Evolutionary conservation across 176 grass and related monocot species (phyloP).

Genomic region (Hyparrhenia diplandra): DNA sequence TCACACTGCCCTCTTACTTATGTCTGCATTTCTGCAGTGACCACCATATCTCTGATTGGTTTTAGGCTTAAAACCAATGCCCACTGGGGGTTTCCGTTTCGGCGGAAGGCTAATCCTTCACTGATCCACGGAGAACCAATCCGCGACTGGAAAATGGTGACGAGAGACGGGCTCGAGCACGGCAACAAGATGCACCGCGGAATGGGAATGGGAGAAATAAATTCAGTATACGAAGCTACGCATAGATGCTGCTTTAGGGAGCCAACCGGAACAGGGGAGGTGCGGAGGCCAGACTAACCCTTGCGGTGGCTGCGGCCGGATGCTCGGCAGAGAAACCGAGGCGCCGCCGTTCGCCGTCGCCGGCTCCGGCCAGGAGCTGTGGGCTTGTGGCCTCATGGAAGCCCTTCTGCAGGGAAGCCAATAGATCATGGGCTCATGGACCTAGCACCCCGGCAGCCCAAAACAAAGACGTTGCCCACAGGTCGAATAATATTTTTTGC

Average conservation of each 20-base stretch:
- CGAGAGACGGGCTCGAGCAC: no score
- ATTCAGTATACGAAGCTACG: no score
- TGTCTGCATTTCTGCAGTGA: neutral
- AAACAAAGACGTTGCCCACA: no score
- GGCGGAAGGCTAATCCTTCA: neutral
- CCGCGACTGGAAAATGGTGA: no score
- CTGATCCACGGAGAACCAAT: neutral
- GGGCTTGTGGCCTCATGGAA: neutral
- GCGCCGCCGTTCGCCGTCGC: constrained; percentile 8
- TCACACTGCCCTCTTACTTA: neutral
- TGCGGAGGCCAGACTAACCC: neutral
- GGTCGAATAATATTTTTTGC: neutral
- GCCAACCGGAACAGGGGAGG: no score
- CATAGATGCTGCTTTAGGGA: no score
- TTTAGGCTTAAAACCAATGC: neutral
- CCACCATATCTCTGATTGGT: neutral
- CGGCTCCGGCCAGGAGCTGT: neutral
- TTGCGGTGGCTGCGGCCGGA: neutral
- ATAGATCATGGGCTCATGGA: no score
- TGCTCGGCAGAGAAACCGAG: neutral
- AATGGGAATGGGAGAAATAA: no score
- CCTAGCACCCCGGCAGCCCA: no score
- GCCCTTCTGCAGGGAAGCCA: no score
- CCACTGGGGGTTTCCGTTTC: neutral
- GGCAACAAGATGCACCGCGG: no score